Base-by-base conservation (phyloP, 202 grass and related monocot species). In the Schoenoplectus tabernaemontani region DNA sequence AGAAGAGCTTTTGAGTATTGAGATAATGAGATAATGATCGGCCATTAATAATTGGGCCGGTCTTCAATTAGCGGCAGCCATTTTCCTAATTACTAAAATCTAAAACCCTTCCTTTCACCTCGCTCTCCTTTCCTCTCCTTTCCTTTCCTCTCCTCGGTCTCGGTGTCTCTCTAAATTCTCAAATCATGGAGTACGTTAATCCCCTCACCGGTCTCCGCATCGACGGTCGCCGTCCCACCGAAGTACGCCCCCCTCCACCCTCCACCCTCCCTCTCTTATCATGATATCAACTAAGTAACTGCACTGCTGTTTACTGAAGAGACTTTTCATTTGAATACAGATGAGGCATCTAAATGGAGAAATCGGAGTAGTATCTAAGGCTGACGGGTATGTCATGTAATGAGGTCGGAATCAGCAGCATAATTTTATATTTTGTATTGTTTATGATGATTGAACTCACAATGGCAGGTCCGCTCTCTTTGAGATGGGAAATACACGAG, bases 401-500 rank as follows among this genome's bases (percentile, higher is more conserved):
- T 46, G 7, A 36, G 57, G 28, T 28, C 28, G 28, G 28, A 28
- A 28, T 28, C 28, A 28, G 28, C 28, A 28, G 28, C 28, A 28
- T 28, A 28, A 28, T 28, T 28, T 28, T 28, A 28, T 28, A 28
- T 28, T 28, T 28, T 28, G 28, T 28, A 28, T 28, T 28, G 28
- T 28, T 28, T 82, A 26, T 34, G 36, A 57, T 63, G 37, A 19
- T 28, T 28, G 0, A 63, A 32, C 26, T 79, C 10, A 28, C 20
- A 26, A 47, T 63, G 22, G 37, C 87, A 93, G 94, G 37, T 99
- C 90, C n/a, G 91, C 96, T 28, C 76, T 91, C 44, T 98, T 95
- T 62, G 91, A 98, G 86, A 94, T 97, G 94, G 94, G 94, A 16
- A 94, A 94, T 74, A 97, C 91, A 47, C 89, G 90, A 62, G 91